phyloP scores from a whole-genome alignment of 805 yeast genomes.

The Candida hungchunana region DNA sequence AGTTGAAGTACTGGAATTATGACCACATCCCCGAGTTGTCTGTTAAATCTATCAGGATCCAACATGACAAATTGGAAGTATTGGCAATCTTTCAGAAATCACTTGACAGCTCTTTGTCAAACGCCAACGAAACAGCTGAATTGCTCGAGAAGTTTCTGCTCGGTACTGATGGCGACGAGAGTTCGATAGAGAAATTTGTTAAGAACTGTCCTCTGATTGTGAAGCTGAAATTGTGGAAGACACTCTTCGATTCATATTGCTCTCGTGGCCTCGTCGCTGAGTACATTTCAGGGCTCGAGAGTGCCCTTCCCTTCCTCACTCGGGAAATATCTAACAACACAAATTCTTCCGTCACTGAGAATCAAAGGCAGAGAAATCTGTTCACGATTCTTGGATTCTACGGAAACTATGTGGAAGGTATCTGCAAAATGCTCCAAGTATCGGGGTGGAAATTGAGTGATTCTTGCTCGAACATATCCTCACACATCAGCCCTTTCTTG shows the following conservation, averaged over 20 bases:
- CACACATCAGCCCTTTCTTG: slow-evolving; percentile 30
- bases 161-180: slow-evolving; percentile 27
- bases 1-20: slow-evolving; percentile 53
- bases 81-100: slow-evolving; percentile 55
- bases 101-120: slow-evolving; percentile 16
- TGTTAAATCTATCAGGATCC: slow-evolving; percentile 45
- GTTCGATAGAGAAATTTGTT: slow-evolving; percentile 59
- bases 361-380: slow-evolving; percentile 39
- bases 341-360: slow-evolving; percentile 24
- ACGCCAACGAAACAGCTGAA: slow-evolving; percentile 27
- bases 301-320: slow-evolving; percentile 43
- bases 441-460: slow-evolving; percentile 33
- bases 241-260: slow-evolving; percentile 55
- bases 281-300: slow-evolving; percentile 47
- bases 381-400: slow-evolving; percentile 49
- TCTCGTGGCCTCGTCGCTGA: slow-evolving; percentile 28
- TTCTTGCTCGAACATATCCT: slow-evolving; percentile 12
- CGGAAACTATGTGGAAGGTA: slow-evolving; percentile 44
- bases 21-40: slow-evolving; percentile 55
- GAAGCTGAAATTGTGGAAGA: slow-evolving; percentile 70
- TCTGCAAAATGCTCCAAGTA: slow-evolving; percentile 26
- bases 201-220: slow-evolving; percentile 59
- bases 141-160: slow-evolving; percentile 44
- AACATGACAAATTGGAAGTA: slow-evolving; percentile 67
- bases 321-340: slow-evolving; percentile 23